These are phyloP conservation scores for Megacollybia marginata DNA, from an alignment of 768 basidiomycete species.

Conservation along the genomic window DNA sequence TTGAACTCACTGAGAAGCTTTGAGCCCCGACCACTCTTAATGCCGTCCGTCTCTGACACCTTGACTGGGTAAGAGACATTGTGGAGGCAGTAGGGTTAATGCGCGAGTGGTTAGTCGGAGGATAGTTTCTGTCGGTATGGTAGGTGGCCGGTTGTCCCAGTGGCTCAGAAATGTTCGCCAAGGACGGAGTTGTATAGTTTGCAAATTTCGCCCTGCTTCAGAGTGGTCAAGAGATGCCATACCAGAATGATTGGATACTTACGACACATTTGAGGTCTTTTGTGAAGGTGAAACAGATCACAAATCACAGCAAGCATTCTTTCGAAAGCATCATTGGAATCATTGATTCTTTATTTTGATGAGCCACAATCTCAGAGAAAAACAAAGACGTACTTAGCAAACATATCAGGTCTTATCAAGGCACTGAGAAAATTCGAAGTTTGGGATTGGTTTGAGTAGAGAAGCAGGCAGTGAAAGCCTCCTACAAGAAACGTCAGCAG, in stretches of 20 bases:
- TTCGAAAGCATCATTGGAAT: constrained; percentile 86
- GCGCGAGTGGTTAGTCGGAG: constrained; percentile 38
- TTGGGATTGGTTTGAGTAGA: constrained; percentile 87
- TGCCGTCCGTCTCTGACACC: constrained; percentile 44
- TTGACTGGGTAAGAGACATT: constrained; percentile 10
- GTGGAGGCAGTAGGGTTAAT: constrained; percentile 20
- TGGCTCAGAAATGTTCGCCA: constrained; percentile 87
- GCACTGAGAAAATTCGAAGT: constrained; percentile 95
- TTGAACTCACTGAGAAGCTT: constrained; percentile 35
- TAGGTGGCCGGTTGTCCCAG: constrained; percentile 69
- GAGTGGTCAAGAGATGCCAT: constrained; percentile 1
- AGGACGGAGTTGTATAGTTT: constrained; percentile 89
- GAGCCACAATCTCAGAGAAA: neutral
- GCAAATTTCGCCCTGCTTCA: constrained; percentile 82
- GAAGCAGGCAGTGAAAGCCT: constrained; percentile 91
- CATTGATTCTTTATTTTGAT: constrained; percentile 64
- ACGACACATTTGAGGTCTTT: constrained; percentile 94
- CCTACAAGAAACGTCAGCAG: constrained; percentile 33
- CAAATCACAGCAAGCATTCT: constrained; percentile 90
- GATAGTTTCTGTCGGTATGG: constrained; percentile 36
- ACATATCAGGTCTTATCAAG: constrained; percentile 86
- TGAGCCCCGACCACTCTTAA: constrained; percentile 45
- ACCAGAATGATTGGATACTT: constrained; percentile 22
- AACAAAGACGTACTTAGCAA: constrained; percentile 66
- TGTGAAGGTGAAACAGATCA: constrained; percentile 80